Percentiles rank a stretch among this genome's conserved stretches.
Conservation (phyloP, 441 rosid species). For the Bocquillonia castaneifolia region DNA sequence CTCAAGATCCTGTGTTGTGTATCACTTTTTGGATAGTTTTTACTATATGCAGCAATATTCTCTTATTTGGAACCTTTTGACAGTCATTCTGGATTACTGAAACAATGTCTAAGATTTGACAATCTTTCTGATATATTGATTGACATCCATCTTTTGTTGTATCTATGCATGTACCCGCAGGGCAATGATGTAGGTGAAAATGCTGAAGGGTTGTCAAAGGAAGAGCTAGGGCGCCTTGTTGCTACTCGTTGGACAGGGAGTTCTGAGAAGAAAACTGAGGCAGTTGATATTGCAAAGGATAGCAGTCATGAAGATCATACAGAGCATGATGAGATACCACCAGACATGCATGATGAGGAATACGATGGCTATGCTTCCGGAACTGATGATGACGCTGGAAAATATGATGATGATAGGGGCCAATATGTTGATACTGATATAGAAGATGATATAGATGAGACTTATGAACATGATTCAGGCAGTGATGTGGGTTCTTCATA, state of each 20-base stretch:
- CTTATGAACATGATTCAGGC: conserved; percentile 39
- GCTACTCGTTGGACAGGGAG: conserved; percentile 98
- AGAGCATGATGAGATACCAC: conserved; percentile 42
- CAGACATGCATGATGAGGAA: conserved; percentile 43
- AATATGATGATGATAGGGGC: conserved; percentile 44
- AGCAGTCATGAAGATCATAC: conserved; percentile 41
- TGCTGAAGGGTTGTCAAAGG: conserved; percentile 73
- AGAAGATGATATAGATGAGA: conserved; percentile 51
- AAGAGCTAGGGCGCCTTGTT: conserved; percentile 89
- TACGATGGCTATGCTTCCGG: conserved; percentile 73
- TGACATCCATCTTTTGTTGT: conserved; percentile 11
- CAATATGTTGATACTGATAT: conserved; percentile 45
- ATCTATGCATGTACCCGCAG: conserved; percentile 29
- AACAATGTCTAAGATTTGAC: conserved; percentile 5
- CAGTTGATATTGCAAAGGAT: conserved; percentile 29
- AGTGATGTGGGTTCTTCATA: conserved; percentile 47
- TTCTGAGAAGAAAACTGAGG: conserved; percentile 44
- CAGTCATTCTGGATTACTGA: conserved; percentile 11
- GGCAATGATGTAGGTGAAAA: conserved; percentile 43
- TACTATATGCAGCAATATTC: background rate
- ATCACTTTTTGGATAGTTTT: background rate
- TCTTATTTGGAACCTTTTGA: background rate
- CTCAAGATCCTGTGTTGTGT: background rate
- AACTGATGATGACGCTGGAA: conserved; percentile 53
- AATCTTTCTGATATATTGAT: conserved; percentile 11